phyloP scores from a whole-genome alignment of 345 rosid genomes.

The Arabidopsis suecica region DNA sequence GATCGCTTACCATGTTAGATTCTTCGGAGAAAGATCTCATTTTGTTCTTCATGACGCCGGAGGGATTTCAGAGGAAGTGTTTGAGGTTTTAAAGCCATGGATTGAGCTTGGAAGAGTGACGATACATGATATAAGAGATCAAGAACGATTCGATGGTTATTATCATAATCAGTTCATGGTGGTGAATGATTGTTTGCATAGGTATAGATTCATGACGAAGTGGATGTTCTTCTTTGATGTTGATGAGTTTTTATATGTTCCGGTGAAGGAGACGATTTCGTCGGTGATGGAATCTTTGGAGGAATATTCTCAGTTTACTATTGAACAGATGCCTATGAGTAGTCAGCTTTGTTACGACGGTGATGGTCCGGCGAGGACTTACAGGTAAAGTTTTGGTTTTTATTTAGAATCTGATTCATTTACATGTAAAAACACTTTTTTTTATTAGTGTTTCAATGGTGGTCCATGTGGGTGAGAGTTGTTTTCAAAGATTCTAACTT shows the following conservation, averaged over 20 bases:
- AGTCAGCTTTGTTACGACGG: conserved; percentile 70
- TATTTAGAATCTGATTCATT: background rate
- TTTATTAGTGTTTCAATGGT: background rate
- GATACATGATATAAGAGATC: conserved; percentile 72
- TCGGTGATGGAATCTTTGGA: conserved; percentile 70
- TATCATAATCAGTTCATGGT: conserved; percentile 95
- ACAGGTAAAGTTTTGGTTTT: conserved; percentile 54
- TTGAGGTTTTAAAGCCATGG: conserved; percentile 87
- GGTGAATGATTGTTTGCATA: conserved; percentile 88
- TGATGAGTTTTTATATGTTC: conserved; percentile 76
- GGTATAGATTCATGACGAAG: conserved; percentile 69
- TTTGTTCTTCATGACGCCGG: conserved; percentile 93
- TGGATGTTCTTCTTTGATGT: conserved; percentile 96
- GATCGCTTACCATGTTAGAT: conserved; percentile 79
- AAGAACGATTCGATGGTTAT: conserved; percentile 90
- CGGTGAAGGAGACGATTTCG: conserved; percentile 55
- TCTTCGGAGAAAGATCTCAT: conserved; percentile 78
- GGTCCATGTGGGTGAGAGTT: conserved; percentile 30
- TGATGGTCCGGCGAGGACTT: conserved; percentile 61
- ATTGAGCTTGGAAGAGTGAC: conserved; percentile 86
- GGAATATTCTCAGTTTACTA: conserved; percentile 71
- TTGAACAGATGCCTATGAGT: conserved; percentile 91
- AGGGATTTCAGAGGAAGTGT: conserved; percentile 73
- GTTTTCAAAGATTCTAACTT: conserved; percentile 40
- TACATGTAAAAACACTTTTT: conserved; percentile 13